Base-by-base conservation (phyloP, 257 asterid genomes). In the Agastache rugosa region DNA sequence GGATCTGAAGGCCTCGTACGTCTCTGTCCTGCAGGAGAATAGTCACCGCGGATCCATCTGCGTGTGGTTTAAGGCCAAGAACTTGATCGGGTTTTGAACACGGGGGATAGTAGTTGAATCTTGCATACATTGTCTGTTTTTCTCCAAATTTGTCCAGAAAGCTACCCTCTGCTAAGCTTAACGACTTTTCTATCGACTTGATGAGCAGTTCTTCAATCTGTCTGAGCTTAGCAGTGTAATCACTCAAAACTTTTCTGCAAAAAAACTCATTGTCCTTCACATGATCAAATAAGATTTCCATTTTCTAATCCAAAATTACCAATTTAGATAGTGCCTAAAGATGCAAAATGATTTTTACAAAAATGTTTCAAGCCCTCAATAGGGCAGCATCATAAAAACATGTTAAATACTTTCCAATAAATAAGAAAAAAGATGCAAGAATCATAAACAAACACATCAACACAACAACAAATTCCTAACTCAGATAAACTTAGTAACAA, bases 101-200 rank as follows among this genome's bases (percentile, higher is more conserved):
- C 6, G 89, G 93, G 53, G 97, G 91, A 64, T 86, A 90, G 72
- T 79, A 85, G 77, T 89, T 92, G 81, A 86, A 89, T 62, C 97
- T 84, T 71, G 83, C 82, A 10, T 39, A 71, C 70, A 73, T 73
- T 1, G 50, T 48, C 4, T 77, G 84, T 10, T 61, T 42, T 10
- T 85, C 85, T 0, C 95, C 95, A 39, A 73, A 88, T 62, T 77
- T 84, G 47, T 62, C 80, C 67, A 80, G 51, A 72, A 91, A 81
- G 39, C 85, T 44, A 23, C 76, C 85, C 59, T 89, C 90, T 10
- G 82, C 66, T 42, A 91, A 56, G 67, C 68, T 67, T 59, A 88
- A 44, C 8, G 90, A 76, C 78, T 67, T 85, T 63, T 92, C 95
- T 34, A 85, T 83, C 20, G 87, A 56, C 72, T 79, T 81, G 34